Percentiles rank a stretch among this genome's conserved stretches.
Evolutionary conservation across 2,329 filamentous ascomycete species (phyloP).

Genomic region (Alternaria brassicae): DNA sequence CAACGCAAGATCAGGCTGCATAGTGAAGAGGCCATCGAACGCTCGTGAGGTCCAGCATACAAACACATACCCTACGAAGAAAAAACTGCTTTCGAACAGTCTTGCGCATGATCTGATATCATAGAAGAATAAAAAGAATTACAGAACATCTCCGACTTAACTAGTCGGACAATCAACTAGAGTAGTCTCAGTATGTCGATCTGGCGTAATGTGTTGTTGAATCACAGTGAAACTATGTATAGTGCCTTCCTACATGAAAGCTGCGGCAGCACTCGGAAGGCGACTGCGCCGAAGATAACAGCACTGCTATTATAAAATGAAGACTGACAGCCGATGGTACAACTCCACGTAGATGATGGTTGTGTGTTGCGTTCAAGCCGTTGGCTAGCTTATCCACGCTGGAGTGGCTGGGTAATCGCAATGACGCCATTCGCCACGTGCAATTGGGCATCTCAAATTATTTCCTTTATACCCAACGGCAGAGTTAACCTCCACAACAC

Average conservation of each 20-base stretch:
- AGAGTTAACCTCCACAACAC: constrained; percentile 3
- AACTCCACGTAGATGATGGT: background rate
- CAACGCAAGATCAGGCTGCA: background rate
- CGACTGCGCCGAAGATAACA: background rate
- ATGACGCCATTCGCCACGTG: constrained; percentile 41
- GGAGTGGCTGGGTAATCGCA: constrained; percentile 31
- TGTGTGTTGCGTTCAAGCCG: background rate
- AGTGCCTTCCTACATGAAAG: background rate
- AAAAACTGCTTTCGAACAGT: background rate
- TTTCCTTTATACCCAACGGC: constrained; percentile 8
- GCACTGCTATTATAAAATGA: background rate
- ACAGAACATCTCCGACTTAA: background rate
- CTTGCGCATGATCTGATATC: background rate
- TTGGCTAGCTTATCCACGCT: constrained; percentile 10
- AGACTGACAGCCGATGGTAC: background rate
- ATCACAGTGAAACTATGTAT: background rate
- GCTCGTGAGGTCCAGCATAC: background rate
- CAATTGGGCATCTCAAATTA: constrained; percentile 20
- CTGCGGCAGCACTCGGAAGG: background rate
- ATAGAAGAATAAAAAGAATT: background rate
- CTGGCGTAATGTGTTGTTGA: background rate
- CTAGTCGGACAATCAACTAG: background rate
- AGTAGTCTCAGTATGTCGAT: background rate
- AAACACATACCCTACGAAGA: background rate
- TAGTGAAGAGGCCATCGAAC: background rate